Evolutionary conservation across 257 asterid species (phyloP).

Genomic region (Plantago elongata): DNA sequence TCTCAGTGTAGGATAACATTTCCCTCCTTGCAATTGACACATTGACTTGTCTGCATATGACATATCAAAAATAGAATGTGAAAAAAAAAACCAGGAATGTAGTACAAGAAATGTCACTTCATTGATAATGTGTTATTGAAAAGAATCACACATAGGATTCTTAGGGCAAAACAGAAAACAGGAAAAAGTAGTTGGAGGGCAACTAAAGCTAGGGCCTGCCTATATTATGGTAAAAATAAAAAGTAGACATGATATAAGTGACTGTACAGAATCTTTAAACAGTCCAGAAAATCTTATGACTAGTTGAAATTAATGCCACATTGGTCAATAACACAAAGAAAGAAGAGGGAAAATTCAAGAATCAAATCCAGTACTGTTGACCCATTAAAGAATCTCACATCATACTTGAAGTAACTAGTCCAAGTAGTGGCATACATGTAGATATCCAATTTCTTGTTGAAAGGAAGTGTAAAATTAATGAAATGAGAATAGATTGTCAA

Average conservation of each 20-base stretch:
- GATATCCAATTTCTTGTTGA: background rate
- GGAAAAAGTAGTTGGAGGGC: constrained; percentile 26
- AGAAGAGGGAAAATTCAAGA: too few relatives aligned
- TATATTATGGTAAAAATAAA: constrained; percentile 2
- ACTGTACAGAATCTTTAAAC: constrained; percentile 4
- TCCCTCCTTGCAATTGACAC: constrained; percentile 51
- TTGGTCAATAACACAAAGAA: too few relatives aligned
- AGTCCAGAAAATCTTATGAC: constrained; percentile 4
- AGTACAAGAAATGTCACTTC: background rate
- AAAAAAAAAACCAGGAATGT: background rate
- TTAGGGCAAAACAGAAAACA: constrained; percentile 23
- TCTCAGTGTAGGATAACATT: constrained; percentile 37
- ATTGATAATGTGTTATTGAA: background rate
- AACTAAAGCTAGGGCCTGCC: background rate
- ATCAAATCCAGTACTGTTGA: too few relatives aligned
- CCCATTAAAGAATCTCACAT: background rate
- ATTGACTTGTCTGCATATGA: constrained; percentile 48
- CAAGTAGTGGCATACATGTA: background rate
- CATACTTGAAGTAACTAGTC: background rate
- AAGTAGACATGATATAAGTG: constrained; percentile 15
- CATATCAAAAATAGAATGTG: background rate
- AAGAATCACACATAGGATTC: constrained; percentile 31
- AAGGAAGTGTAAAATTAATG: background rate
- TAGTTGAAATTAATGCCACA: background rate
- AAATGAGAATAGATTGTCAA: background rate